A percentile compares a stretch with the other conserved stretches of the same genome.
Evolutionary conservation across 176 grass and related monocot species (phyloP).

Genomic region (Rhynchospora tenuis): DNA sequence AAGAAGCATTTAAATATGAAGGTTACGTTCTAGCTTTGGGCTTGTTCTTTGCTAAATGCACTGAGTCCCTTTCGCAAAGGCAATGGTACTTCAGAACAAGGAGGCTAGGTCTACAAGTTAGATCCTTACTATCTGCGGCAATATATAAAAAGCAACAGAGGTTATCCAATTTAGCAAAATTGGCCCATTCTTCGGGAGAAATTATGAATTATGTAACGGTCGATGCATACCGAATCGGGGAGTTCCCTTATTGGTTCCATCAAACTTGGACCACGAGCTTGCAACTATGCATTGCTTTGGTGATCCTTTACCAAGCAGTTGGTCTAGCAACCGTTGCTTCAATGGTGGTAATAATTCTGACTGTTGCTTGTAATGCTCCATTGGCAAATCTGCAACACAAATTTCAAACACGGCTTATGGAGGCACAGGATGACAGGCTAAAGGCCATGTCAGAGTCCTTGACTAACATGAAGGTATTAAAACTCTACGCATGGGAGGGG

Average conservation of each 20-base stretch:
- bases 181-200: constrained; percentile 72
- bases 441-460: constrained; percentile 84
- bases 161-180: constrained; percentile 65
- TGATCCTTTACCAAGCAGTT: constrained; percentile 73
- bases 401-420: constrained; percentile 82
- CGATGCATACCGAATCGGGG: constrained; percentile 79
- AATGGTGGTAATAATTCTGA: constrained; percentile 57
- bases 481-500: constrained; percentile 90
- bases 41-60: constrained; percentile 68
- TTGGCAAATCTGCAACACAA: constrained; percentile 79
- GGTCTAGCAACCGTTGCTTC: constrained; percentile 57
- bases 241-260: constrained; percentile 93
- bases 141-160: constrained; percentile 83
- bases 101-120: constrained; percentile 70
- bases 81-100: constrained; percentile 87
- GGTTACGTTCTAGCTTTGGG: constrained; percentile 41
- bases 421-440: constrained; percentile 74
- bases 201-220: constrained; percentile 94
- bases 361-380: constrained; percentile 70
- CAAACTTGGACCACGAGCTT: constrained; percentile 83
- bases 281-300: constrained; percentile 69
- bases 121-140: constrained; percentile 63
- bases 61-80: constrained; percentile 74
- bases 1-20: constrained; percentile 65
- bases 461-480: constrained; percentile 76